A percentile compares a stretch with the other conserved stretches of the same genome.
Evolutionary conservation across 2,329 filamentous ascomycete species (phyloP).

Genomic region (Botryotinia narcissicola): DNA sequence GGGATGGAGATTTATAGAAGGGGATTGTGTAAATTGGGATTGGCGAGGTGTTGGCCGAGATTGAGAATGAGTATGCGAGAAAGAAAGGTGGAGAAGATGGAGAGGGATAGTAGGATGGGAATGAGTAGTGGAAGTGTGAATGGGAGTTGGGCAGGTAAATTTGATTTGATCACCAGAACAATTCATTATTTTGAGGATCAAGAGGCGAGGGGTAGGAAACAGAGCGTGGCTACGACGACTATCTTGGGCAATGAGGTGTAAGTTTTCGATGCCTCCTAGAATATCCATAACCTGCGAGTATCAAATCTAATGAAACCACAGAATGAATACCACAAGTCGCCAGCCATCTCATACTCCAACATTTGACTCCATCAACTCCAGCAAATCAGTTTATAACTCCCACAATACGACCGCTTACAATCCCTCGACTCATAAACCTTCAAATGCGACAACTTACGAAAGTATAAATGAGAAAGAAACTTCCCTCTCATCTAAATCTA

Average conservation of each 20-base stretch:
- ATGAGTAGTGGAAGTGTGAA: not conserved
- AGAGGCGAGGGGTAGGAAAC: slow-evolving; percentile 21
- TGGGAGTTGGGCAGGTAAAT: slow-evolving; percentile 20
- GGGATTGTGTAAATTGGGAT: slow-evolving; percentile 27
- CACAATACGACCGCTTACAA: not conserved
- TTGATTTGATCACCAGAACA: slow-evolving; percentile 32
- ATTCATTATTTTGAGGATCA: slow-evolving; percentile 31
- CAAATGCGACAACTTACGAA: not conserved
- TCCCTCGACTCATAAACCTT: not conserved
- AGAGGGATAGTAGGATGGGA: slow-evolving; percentile 5
- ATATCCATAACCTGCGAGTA: fast-evolving
- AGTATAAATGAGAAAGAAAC: not conserved
- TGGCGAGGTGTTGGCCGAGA: slow-evolving; percentile 31
- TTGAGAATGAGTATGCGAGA: slow-evolving; percentile 24
- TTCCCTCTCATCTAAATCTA: not conserved
- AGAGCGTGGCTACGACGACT: slow-evolving; percentile 9
- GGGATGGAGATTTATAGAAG: slow-evolving; percentile 52
- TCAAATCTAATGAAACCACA: not conserved
- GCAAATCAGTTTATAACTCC: not conserved
- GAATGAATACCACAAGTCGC: not conserved
- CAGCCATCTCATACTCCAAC: not conserved
- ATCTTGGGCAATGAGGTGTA: slow-evolving; percentile 8
- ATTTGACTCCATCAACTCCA: not conserved
- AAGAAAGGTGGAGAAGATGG: slow-evolving; percentile 3
- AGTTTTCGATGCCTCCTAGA: not conserved